Base-by-base conservation (phyloP, 2,329 filamentous ascomycete species). In the Aspergillus tamarii region DNA sequence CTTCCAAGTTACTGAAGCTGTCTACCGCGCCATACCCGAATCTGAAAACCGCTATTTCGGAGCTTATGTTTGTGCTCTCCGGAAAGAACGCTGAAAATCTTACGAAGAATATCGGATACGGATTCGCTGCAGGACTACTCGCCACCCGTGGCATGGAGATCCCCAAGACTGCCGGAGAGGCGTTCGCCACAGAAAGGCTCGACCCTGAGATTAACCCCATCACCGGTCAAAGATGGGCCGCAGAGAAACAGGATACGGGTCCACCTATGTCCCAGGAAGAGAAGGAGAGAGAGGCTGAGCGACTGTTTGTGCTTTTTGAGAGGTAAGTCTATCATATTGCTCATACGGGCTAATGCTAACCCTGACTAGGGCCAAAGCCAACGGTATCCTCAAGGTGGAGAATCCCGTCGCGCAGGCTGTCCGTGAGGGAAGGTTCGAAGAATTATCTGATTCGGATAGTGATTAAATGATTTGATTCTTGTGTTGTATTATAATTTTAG, bases 41-140 rank as follows among this genome's bases (percentile, higher is more conserved):
- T 45, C 81, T 97, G 3, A 88, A 93, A 21, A 88, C 91, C 54
- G 87, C 87, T 21, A 90, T 96, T 59, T 91, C 91, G 0, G 85
- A 89, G 34, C 83, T 99, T 28, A 86, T 97, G 65, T 99, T 96
- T 75, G 91, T 96, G 67, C 84, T 98, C 32, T 97, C 93, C 0
- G 90, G 90, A 67, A 91, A 89, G 70, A 89, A 97, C 70, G 87
- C 94, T 0, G 86, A 85, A 19, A 90, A 84, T 34, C 95, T 97
- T 72, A 91, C 98, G 0, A 85, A 91, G 58, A 97, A 97, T 69
- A 92, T 99, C 14, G 95, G 95, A 0, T 99, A 97, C 74, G 95
- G 95, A 0, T 97, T 92, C 73, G 95, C 95, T 0, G 92, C 93
- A 0, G 95, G 95, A 0, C 97, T 95, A 74, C 82, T 99, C 19